Evolutionary conservation across 75 land plant genomes (phyloP).

Genomic region (Selaginella tamariscina): DNA sequence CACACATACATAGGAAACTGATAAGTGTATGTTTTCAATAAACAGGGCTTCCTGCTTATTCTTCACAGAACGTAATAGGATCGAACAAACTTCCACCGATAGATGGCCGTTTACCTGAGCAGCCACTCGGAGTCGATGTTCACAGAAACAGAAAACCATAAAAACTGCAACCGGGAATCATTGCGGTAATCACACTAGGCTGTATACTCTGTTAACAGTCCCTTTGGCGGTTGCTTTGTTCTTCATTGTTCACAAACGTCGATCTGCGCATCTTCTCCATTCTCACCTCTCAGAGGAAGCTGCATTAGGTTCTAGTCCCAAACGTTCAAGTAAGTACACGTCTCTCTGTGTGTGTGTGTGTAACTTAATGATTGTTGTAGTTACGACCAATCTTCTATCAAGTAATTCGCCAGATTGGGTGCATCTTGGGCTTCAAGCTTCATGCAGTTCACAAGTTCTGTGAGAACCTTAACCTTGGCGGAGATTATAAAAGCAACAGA

Average conservation of each 20-base stretch:
- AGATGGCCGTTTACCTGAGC: neutral
- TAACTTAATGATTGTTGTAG: neutral
- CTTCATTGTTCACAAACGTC: neutral
- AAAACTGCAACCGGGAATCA: neutral
- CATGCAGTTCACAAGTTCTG: conserved; percentile 43
- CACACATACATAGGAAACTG: too few relatives aligned
- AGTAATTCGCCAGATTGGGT: neutral
- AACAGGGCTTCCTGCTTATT: too few relatives aligned
- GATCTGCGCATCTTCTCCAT: too few relatives aligned
- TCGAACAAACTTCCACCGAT: neutral
- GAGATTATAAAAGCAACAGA: conserved; percentile 81
- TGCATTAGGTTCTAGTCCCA: neutral
- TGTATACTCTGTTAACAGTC: neutral
- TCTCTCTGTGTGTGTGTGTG: neutral
- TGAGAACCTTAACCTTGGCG: conserved; percentile 52
- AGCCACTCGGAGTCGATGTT: neutral
- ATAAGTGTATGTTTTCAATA: too few relatives aligned
- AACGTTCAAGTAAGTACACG: neutral
- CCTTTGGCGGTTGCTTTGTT: neutral
- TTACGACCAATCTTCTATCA: neutral
- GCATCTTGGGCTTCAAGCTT: conserved; percentile 20
- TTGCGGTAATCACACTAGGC: neutral
- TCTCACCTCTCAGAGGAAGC: neutral
- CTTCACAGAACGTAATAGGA: neutral
- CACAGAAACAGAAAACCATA: neutral